phyloP scores from a whole-genome alignment of 495 filamentous ascomycete species.

The Podospora sp. region DNA sequence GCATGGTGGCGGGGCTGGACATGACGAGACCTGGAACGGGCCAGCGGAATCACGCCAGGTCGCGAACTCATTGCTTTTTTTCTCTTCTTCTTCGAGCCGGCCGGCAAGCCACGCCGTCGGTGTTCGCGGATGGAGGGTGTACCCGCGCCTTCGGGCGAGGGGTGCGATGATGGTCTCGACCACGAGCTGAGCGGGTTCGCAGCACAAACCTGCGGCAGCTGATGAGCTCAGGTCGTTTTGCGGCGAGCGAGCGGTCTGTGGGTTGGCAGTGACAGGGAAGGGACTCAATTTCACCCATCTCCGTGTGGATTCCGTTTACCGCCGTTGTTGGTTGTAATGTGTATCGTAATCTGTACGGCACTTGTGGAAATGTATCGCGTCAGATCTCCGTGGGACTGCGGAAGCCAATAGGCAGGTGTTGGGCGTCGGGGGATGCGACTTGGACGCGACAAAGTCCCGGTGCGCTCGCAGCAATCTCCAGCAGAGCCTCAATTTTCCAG shows the following conservation, averaged over 20 bases:
- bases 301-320: background rate
- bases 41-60: background rate
- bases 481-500: conserved; percentile 1
- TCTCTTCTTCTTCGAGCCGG: background rate
- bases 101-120: conserved; percentile 7
- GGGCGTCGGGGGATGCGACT: background rate
- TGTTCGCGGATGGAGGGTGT: conserved; percentile 1
- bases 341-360: background rate
- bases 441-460: background rate
- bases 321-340: background rate
- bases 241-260: conserved; percentile 5
- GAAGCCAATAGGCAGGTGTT: background rate
- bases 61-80: background rate
- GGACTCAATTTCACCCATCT: background rate
- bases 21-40: conserved; percentile 1
- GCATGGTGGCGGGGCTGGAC: background rate
- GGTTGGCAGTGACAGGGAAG: background rate
- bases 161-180: background rate
- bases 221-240: background rate
- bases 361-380: background rate
- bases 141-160: background rate
- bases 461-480: background rate
- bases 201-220: conserved; percentile 3
- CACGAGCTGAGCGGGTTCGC: background rate
- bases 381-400: background rate